phyloP scores from a whole-genome alignment of 306 rosid species.

The Psophocarpus tetragonolobus region DNA sequence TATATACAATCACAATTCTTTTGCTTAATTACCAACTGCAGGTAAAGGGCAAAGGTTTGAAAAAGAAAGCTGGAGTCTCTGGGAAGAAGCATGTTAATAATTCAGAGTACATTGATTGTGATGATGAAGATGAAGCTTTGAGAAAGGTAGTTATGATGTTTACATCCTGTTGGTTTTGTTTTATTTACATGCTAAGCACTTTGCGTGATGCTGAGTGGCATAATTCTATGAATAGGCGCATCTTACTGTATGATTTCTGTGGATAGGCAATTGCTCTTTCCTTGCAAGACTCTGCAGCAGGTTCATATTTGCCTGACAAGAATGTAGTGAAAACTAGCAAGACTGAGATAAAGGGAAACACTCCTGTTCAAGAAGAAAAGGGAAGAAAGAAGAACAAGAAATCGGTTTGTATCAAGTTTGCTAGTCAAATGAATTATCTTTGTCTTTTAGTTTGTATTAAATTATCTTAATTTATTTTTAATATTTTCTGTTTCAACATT shows the following conservation, averaged over 20 bases:
- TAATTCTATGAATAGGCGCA: constrained; percentile 12
- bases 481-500: constrained; percentile 38
- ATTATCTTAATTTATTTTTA: background rate
- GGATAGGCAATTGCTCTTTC: constrained; percentile 87
- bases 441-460: background rate
- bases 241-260: constrained; percentile 34
- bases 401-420: constrained; percentile 46
- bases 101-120: constrained; percentile 47
- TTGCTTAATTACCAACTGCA: constrained; percentile 30
- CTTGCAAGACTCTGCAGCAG: constrained; percentile 51
- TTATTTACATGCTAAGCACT: constrained; percentile 7
- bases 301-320: constrained; percentile 31
- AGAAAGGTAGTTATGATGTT: constrained; percentile 53
- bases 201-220: constrained; percentile 2
- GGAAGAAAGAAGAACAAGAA: constrained; percentile 68
- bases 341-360: constrained; percentile 42
- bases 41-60: constrained; percentile 53
- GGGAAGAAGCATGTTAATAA: constrained; percentile 32
- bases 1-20: background rate
- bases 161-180: constrained; percentile 17
- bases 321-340: constrained; percentile 22
- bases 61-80: constrained; percentile 46
- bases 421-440: background rate
- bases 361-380: constrained; percentile 46
- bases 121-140: constrained; percentile 75